Percentiles rank a stretch among this genome's conserved stretches.
These are phyloP conservation scores for Leishmania braziliensis DNA, from an alignment of 208 protist genomes.

Conservation along the genomic window DNA sequence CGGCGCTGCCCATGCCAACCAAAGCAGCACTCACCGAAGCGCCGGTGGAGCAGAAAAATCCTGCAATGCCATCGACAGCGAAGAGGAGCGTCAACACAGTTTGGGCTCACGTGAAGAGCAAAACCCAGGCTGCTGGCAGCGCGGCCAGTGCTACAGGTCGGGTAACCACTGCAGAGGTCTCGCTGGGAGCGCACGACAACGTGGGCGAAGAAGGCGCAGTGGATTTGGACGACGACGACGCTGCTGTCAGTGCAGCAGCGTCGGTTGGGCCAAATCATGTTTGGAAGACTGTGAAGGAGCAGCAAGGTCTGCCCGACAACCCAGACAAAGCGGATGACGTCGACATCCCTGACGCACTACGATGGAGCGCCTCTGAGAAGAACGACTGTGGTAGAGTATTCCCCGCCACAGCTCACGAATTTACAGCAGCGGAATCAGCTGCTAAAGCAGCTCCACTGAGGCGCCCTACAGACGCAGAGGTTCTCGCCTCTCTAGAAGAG, in stretches of 20 bases:
- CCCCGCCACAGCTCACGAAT: not conserved
- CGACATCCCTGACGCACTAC: not conserved
- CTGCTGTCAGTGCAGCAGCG: not conserved
- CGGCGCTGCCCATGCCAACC: not conserved
- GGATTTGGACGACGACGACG: not conserved
- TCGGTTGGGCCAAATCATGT: not conserved
- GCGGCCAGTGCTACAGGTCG: not conserved
- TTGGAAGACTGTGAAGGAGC: not conserved
- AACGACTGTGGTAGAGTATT: not conserved
- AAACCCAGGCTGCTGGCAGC: not conserved
- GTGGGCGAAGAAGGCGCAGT: not conserved
- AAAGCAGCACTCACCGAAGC: not conserved
- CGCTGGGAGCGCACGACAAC: not conserved
- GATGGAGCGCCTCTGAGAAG: not conserved
- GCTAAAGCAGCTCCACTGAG: not conserved
- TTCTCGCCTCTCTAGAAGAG: not conserved
- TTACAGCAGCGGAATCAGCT: not conserved
- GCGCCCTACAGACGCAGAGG: not conserved
- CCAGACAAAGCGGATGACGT: not conserved
- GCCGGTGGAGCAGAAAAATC: not conserved
- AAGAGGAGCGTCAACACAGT: conserved; percentile 3
- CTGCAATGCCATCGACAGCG: not conserved
- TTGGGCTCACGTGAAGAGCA: conserved; percentile 8
- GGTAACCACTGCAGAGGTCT: not conserved
- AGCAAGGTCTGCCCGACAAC: not conserved